phyloP scores from a whole-genome alignment of 768 basidiomycete genomes.

The Lactarius indigo region DNA sequence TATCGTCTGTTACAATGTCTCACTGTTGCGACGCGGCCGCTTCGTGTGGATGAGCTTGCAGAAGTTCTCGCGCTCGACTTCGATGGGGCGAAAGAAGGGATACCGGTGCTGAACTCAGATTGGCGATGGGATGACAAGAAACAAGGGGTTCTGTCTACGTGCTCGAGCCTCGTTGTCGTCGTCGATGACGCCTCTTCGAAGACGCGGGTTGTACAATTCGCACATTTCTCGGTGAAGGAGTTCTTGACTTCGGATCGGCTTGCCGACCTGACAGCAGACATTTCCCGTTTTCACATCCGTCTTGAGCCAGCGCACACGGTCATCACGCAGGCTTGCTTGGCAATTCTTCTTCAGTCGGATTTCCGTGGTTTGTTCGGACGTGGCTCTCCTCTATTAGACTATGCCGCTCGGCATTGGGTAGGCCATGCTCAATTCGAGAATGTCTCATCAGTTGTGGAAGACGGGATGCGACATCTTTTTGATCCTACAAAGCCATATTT shows the following conservation, averaged over 20 bases:
- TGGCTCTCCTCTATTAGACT: not conserved
- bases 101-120: not conserved
- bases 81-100: not conserved
- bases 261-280: not conserved
- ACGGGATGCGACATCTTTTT: not conserved
- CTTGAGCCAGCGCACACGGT: not conserved
- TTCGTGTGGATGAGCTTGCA: not conserved
- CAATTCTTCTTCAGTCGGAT: not conserved
- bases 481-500: not conserved
- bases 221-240: not conserved
- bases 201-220: not conserved
- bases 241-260: conserved; percentile 1
- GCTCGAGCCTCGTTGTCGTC: not conserved
- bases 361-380: too few relatives aligned
- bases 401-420: not conserved
- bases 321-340: not conserved
- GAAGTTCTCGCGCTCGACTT: not conserved
- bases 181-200: not conserved
- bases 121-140: too few relatives aligned
- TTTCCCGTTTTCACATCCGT: not conserved
- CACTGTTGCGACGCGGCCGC: not conserved
- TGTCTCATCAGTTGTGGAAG: not conserved
- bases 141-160: not conserved
- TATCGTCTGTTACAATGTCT: not conserved
- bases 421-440: not conserved